Percentiles rank a stretch among this genome's conserved stretches.
phyloP scores from a whole-genome alignment of 2,329 filamentous ascomycete species.

The Xylariaceae sp. region DNA sequence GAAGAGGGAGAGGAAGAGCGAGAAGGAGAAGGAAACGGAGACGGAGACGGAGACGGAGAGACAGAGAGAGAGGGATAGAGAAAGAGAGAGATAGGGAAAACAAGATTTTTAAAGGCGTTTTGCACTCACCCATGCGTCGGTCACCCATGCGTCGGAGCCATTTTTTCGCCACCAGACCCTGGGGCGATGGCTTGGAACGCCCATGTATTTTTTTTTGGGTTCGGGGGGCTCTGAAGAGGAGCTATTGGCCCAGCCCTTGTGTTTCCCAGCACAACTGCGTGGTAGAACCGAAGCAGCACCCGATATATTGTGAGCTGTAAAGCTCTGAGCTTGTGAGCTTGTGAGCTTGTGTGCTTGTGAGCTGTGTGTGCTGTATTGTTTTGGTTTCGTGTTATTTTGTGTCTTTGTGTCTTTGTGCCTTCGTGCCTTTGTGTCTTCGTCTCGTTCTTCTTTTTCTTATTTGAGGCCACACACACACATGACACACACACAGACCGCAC shows the following conservation, averaged over 20 bases:
- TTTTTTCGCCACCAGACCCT: slow-evolving; percentile 32
- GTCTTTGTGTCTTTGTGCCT: not conserved
- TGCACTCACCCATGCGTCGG: slow-evolving; percentile 22
- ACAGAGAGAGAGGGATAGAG: slow-evolving; percentile 19
- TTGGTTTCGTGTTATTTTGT: not conserved
- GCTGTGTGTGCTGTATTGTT: slow-evolving; percentile 1
- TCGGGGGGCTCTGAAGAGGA: slow-evolving; percentile 25
- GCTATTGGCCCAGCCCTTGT: slow-evolving; percentile 20
- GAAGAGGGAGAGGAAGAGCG: too few species aligned
- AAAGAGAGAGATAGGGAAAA: slow-evolving; percentile 16
- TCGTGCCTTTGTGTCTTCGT: not conserved
- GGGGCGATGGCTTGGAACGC: slow-evolving; percentile 16
- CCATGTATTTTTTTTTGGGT: slow-evolving; percentile 19
- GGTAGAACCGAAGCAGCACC: slow-evolving; percentile 13
- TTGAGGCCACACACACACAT: slow-evolving; percentile 7
- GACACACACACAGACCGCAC: too few species aligned
- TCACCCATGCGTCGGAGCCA: slow-evolving; percentile 11
- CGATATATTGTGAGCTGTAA: too few species aligned
- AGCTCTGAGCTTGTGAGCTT: too few species aligned
- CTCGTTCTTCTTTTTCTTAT: not conserved
- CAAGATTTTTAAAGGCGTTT: slow-evolving; percentile 7
- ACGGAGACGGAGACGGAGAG: slow-evolving; percentile 17
- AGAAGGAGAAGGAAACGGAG: slow-evolving; percentile 9
- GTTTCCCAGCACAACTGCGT: slow-evolving; percentile 14
- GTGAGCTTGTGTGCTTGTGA: too few species aligned